Evolutionary conservation across 139 green algal species (phyloP).

Genomic region (Gonium pectorale): DNA sequence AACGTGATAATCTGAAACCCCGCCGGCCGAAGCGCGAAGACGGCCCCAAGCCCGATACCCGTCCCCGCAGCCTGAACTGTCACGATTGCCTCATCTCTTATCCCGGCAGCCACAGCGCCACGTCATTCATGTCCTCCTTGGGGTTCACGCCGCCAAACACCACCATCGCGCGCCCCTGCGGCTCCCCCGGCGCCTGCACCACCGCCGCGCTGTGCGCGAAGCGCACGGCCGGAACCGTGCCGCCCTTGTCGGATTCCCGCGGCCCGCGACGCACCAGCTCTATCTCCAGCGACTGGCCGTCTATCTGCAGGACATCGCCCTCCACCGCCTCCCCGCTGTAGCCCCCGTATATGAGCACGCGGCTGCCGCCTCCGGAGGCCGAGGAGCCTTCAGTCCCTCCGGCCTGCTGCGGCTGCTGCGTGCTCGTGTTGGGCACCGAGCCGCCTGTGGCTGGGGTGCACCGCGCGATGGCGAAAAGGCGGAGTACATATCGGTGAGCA

Average conservation of each 20-base stretch:
- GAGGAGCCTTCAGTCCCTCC: no score
- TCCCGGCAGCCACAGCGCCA: conserved; percentile 54
- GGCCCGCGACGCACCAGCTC: conserved; percentile 53
- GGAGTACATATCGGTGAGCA: no score
- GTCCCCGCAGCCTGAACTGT: no score
- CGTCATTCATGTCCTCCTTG: conserved; percentile 62
- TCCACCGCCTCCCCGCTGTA: conserved; percentile 64
- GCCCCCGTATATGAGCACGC: conserved; percentile 39
- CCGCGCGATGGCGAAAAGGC: no score
- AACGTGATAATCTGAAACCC: no score
- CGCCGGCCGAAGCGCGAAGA: no score
- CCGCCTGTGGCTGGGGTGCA: no score
- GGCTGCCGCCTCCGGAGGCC: no score
- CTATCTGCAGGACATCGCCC: conserved; percentile 64
- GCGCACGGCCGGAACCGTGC: conserved; percentile 40
- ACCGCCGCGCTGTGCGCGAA: conserved; percentile 61
- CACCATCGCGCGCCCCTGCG: conserved; percentile 44
- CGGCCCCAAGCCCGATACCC: no score
- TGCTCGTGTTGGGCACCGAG: neutral
- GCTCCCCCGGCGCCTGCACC: conserved; percentile 21
- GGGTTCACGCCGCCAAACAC: conserved; percentile 75
- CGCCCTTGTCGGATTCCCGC: conserved; percentile 42
- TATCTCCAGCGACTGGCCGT: conserved; percentile 48
- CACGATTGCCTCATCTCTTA: no score
- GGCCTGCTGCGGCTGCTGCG: conserved; percentile 1